Conservation (phyloP, 495 filamentous ascomycete species). For the Penicillium manginii region DNA sequence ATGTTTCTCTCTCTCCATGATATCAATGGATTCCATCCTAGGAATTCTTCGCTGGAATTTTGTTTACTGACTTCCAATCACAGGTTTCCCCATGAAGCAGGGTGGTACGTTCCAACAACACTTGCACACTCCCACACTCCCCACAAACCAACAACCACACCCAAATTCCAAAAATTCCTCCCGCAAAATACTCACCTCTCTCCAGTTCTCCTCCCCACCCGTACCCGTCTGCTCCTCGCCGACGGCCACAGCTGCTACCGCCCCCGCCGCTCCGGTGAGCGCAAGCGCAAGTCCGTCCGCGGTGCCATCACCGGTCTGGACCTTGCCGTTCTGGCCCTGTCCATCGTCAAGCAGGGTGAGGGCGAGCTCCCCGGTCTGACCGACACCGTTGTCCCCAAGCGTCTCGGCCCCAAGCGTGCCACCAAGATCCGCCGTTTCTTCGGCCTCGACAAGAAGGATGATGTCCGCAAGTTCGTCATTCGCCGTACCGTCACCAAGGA, state of each 20-base stretch:
- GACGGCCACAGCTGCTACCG: conserved; percentile 94
- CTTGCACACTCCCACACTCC: conserved; percentile 17
- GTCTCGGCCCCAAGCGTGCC: conserved; percentile 97
- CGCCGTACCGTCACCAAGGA: conserved; percentile 97
- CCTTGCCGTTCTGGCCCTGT: conserved; percentile 87
- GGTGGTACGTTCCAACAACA: conserved; percentile 60
- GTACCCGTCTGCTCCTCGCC: conserved; percentile 91
- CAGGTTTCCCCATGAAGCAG: conserved; percentile 99
- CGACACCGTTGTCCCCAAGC: conserved; percentile 95
- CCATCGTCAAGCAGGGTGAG: conserved; percentile 97
- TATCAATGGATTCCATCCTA: too few species aligned
- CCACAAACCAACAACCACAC: conserved; percentile 9
- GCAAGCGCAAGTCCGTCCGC: conserved; percentile 97
- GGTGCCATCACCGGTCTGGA: conserved; percentile 96
- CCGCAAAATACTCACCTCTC: conserved; percentile 31
- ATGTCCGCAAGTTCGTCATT: conserved; percentile 99
- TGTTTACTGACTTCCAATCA: conserved; percentile 30
- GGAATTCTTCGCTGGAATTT: too few species aligned
- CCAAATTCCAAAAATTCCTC: conserved; percentile 1
- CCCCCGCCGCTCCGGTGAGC: conserved; percentile 94
- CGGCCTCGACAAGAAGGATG: conserved; percentile 98
- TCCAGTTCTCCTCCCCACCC: conserved; percentile 83
- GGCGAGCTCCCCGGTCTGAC: conserved; percentile 90
- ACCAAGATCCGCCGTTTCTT: conserved; percentile 99
- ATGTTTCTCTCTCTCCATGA: conserved; percentile 17